These are phyloP conservation scores for Aphanomyces astaci DNA, from an alignment of 352 stramenopile species.

Conservation along the genomic window DNA sequence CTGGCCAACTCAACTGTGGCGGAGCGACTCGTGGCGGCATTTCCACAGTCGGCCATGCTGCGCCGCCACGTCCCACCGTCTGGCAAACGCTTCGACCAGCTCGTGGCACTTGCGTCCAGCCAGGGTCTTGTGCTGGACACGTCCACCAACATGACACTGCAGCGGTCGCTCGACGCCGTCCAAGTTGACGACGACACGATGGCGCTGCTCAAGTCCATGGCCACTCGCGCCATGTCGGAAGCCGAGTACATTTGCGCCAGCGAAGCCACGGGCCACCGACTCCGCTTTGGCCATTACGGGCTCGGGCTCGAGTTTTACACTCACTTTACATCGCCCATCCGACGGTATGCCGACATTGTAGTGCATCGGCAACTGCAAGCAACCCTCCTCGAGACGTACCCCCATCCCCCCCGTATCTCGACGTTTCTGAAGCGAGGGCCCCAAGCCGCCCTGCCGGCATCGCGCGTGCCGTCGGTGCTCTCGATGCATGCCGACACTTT, in stretches of 20 bases:
- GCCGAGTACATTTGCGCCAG: conserved; percentile 88
- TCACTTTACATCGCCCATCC: conserved; percentile 89
- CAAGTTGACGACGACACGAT: conserved; percentile 75
- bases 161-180: conserved; percentile 56
- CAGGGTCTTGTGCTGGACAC: conserved; percentile 67
- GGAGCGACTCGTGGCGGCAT: conserved; percentile 64
- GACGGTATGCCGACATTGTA: conserved; percentile 85
- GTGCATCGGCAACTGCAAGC: conserved; percentile 85
- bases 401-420: conserved; percentile 28
- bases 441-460: conserved; percentile 31
- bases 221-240: conserved; percentile 91
- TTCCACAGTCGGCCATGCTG: conserved; percentile 79
- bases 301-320: conserved; percentile 86
- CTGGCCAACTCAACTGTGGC: conserved; percentile 87
- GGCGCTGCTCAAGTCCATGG: conserved; percentile 88
- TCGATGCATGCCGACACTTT: too few species aligned
- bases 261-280: conserved; percentile 32
- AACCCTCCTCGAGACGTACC: conserved; percentile 29
- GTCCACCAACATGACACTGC: conserved; percentile 73
- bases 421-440: conserved; percentile 27
- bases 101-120: conserved; percentile 61
- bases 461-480: conserved; percentile 52
- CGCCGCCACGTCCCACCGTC: conserved; percentile 77
- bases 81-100: conserved; percentile 60
- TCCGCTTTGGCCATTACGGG: conserved; percentile 78